These are phyloP conservation scores for Backusella circina DNA, from an alignment of 192 early-diverging fungal genomes.

Conservation along the genomic window DNA sequence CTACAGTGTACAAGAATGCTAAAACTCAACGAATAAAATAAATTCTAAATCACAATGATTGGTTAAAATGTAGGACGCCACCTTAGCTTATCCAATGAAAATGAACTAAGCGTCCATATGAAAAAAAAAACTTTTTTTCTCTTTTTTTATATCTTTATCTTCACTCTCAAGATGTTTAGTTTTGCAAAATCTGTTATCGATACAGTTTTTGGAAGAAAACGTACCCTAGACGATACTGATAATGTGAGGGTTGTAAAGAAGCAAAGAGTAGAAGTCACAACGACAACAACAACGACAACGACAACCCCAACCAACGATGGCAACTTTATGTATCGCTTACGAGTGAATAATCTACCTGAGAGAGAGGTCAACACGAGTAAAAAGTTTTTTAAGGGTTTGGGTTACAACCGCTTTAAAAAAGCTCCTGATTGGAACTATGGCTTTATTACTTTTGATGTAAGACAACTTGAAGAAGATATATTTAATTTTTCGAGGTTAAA, in stretches of 20 bases:
- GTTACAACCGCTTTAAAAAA: constrained; percentile 20
- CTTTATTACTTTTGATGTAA: constrained; percentile 25
- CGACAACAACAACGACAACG: neutral
- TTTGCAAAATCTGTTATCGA: constrained; percentile 14
- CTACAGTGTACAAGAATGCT: neutral
- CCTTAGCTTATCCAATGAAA: neutral
- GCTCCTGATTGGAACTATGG: constrained; percentile 28
- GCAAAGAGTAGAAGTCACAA: constrained; percentile 4
- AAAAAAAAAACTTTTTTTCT: neutral
- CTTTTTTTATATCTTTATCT: neutral
- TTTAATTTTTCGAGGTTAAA: neutral
- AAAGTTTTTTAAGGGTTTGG: constrained; percentile 20
- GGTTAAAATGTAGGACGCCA: neutral
- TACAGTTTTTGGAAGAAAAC: constrained; percentile 14
- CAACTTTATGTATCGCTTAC: constrained; percentile 12
- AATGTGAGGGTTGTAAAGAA: constrained; percentile 10
- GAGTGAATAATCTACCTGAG: constrained; percentile 22
- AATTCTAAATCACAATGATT: neutral
- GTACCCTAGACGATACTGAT: constrained; percentile 9
- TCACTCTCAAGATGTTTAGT: constrained; percentile 8
- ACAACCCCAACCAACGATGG: neutral
- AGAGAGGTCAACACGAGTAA: constrained; percentile 15
- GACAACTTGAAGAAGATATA: neutral
- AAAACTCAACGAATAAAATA: neutral
- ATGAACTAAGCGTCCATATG: neutral